Base-by-base conservation (phyloP, 495 filamentous ascomycete genomes). In the Jackrogersella minutella region DNA sequence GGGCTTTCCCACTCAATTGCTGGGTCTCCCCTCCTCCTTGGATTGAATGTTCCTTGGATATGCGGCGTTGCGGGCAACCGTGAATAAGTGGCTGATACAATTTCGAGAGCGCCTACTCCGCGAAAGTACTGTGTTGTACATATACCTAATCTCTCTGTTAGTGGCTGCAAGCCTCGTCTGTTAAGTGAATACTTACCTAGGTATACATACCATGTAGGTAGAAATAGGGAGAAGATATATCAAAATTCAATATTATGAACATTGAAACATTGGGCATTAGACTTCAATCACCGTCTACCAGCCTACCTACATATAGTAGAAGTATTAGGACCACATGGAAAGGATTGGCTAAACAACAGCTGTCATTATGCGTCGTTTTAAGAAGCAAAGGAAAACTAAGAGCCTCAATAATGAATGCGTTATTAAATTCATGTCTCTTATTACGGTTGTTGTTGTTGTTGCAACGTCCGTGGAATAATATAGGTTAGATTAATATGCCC, bases 331-430 rank as follows among this genome's bases (percentile, higher is more conserved):
- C 64, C 64, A 61, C 56, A 61, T 49, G 58, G 46, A 44, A 52
- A 58, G 54, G 13, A 57, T 41, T 57, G 30, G 11, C 21, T 46
- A 68, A 69, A 57, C 37, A 57, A 66, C 43, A 69, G 60, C 41
- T 69, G 66, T 69, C 41, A 21, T 46, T 46, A 10, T 26, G 11
- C 26, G 21, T 46, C 50, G 51, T 59, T 56, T 64, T 52, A 24
- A 59, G 37, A 54, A 59, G n/a, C n/a, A n/a, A n/a, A n/a, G n/a
- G n/a, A 46, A 30, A 22, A 64, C 39, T 16, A 39, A 47, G 40
- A 58, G 58, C 24, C 58, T 68, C 52, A 57, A 40, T 62, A 58
- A 41, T 46, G 24, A 56, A 57, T 69, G 66, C 66, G 66, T 60
- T 69, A 69, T 69, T 69, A 69, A 69, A 36, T 57, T 46, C 31